Conservation (phyloP, 2,329 filamentous ascomycete species). For the Scedosporium aurantiacum region DNA sequence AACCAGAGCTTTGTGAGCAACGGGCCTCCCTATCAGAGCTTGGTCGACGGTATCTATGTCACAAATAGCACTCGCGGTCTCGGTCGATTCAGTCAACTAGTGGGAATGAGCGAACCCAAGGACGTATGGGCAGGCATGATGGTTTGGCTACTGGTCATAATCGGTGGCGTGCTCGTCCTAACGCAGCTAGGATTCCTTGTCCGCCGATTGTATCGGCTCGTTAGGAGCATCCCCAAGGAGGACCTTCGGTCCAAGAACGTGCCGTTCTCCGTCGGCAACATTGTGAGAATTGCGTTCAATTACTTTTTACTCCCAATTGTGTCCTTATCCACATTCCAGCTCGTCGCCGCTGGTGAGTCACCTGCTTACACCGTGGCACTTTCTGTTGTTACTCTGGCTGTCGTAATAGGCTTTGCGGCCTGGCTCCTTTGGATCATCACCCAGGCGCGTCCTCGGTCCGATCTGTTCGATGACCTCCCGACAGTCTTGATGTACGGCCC, state of each 20-base stretch:
- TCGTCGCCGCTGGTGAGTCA: conserved; percentile 62
- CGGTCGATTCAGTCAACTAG: conserved; percentile 65
- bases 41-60: conserved; percentile 79
- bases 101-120: conserved; percentile 62
- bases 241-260: conserved; percentile 86
- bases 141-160: conserved; percentile 74
- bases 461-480: conserved; percentile 85
- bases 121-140: conserved; percentile 95
- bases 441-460: conserved; percentile 68
- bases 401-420: conserved; percentile 60
- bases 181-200: conserved; percentile 66
- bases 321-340: conserved; percentile 79
- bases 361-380: conserved; percentile 61
- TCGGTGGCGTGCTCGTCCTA: conserved; percentile 54
- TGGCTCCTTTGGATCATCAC: conserved; percentile 78
- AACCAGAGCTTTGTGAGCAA: conserved; percentile 77
- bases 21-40: conserved; percentile 50
- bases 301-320: conserved; percentile 84
- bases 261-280: conserved; percentile 70
- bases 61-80: conserved; percentile 71
- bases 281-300: conserved; percentile 81
- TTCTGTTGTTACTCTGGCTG: conserved; percentile 62
- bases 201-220: conserved; percentile 64
- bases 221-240: conserved; percentile 66
- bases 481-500: conserved; percentile 85